phyloP scores from a whole-genome alignment of 495 filamentous ascomycete genomes.

The Bombardia bombarda region DNA sequence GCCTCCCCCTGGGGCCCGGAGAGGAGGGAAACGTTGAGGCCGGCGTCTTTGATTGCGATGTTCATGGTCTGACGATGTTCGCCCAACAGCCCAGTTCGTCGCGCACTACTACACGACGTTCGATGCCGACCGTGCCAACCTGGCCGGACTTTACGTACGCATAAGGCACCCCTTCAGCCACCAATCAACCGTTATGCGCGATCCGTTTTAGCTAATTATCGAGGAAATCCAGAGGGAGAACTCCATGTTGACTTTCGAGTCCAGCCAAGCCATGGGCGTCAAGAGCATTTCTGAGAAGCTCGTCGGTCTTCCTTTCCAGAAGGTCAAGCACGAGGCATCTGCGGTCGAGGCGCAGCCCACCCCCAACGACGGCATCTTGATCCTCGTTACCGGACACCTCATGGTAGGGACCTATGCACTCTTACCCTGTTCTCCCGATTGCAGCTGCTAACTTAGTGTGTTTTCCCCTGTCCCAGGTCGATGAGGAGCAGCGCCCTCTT shows the following conservation, averaged over 20 bases:
- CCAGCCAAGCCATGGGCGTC: slow-evolving; percentile 47
- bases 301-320: slow-evolving; percentile 65
- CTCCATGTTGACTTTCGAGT: slow-evolving; percentile 95
- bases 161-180: not conserved
- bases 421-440: not conserved
- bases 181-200: not conserved
- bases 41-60: too few relatives aligned
- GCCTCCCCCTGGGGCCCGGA: too few relatives aligned
- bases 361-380: slow-evolving; percentile 57
- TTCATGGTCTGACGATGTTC: too few relatives aligned
- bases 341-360: slow-evolving; percentile 74
- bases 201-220: not conserved
- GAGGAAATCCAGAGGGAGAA: slow-evolving; percentile 52
- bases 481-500: slow-evolving; percentile 73
- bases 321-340: slow-evolving; percentile 60
- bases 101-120: slow-evolving; percentile 84
- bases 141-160: slow-evolving; percentile 73
- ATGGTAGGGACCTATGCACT: slow-evolving; percentile 44
- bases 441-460: not conserved
- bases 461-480: slow-evolving; percentile 48
- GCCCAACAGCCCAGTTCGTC: slow-evolving; percentile 65
- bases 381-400: slow-evolving; percentile 78
- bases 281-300: slow-evolving; percentile 68
- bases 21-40: too few relatives aligned
- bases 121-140: slow-evolving; percentile 52